Evolutionary conservation across 257 asterid species (phyloP).

Genomic region (Verbena officinalis): DNA sequence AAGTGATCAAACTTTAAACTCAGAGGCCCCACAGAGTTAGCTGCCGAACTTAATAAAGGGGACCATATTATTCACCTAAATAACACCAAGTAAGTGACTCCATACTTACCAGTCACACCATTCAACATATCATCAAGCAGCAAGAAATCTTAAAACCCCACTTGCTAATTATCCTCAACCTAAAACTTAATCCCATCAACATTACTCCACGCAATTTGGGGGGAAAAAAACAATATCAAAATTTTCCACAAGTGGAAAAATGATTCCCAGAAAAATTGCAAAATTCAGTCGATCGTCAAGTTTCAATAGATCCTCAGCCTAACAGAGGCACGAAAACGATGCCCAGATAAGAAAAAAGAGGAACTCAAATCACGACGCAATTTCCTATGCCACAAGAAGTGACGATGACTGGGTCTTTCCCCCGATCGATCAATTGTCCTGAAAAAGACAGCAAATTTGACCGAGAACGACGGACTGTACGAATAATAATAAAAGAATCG

Average conservation of each 20-base stretch:
- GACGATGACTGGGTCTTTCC: constrained; percentile 29
- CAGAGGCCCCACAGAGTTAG: constrained; percentile 71
- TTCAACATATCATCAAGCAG: constrained; percentile 33
- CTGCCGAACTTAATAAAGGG: constrained; percentile 82
- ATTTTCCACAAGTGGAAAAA: constrained; percentile 28
- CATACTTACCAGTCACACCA: constrained; percentile 54
- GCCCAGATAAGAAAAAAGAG: constrained; percentile 2
- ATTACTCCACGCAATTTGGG: constrained; percentile 30
- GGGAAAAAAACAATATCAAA: constrained; percentile 24
- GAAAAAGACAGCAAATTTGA: constrained; percentile 35
- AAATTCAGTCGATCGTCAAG: constrained; percentile 21
- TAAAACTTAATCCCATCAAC: constrained; percentile 32
- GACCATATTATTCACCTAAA: constrained; percentile 49
- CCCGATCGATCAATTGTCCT: constrained; percentile 37
- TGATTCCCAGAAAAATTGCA: constrained; percentile 18
- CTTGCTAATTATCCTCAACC: constrained; percentile 34
- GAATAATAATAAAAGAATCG: constrained; percentile 10
- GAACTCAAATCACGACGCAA: constrained; percentile 28
- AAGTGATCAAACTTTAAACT: constrained; percentile 55
- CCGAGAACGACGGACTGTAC: constrained; percentile 9
- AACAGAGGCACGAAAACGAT: constrained; percentile 1
- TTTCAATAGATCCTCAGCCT: constrained; percentile 33
- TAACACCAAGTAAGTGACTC: constrained; percentile 43
- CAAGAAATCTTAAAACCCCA: constrained; percentile 48
- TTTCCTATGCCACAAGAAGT: constrained; percentile 26